Base-by-base conservation (phyloP, 495 filamentous ascomycete species). In the Penicillium fimorum region DNA sequence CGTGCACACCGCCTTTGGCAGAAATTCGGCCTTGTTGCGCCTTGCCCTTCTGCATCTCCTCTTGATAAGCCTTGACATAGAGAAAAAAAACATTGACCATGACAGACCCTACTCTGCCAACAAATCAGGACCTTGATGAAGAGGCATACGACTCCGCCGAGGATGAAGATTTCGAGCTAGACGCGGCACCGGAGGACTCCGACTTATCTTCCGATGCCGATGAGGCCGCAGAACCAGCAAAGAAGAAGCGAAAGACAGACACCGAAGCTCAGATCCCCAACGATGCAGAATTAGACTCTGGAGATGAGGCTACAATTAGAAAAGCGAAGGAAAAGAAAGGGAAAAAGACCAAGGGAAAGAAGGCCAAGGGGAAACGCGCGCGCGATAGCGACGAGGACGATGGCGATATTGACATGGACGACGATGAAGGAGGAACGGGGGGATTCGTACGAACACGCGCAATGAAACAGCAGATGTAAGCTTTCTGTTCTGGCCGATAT, bases 361-460 rank as follows among this genome's bases (percentile, higher is more conserved):
- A 45, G 56, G 48, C 45, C 33, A 62, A 51, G 50, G 59, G 49
- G 18, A 63, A 50, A 69, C 63, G 15, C 15, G 70, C 64, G 17
- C 77, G 74, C 18, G 76, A 76, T 30, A 76, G 76, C 32, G 75
- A 65, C 1, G 80, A 81, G 8, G 79, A 79, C 52, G 82, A 90
- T 53, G 71, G 15, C 13, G 50, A 77, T 44, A 67, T 66, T 4
- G 76, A 69, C 18, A 75, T 80, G 37, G 78, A 81, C 17, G 76
- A 78, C 5, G 82, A 82, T 9, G 79, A 85, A 53, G 85, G 83
- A 27, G 88, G 87, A 1, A 83, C 91, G 43, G 90, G 91, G 0
- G 88, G 88, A 0, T 77, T 96, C 61, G 84, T 98, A 57, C 92
- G 88, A 72, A 96, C 93, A 38, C 79, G 94, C 44, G 81, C 82